Conservation (phyloP, 2,329 filamentous ascomycete species). For the Clarireedia paspali region DNA sequence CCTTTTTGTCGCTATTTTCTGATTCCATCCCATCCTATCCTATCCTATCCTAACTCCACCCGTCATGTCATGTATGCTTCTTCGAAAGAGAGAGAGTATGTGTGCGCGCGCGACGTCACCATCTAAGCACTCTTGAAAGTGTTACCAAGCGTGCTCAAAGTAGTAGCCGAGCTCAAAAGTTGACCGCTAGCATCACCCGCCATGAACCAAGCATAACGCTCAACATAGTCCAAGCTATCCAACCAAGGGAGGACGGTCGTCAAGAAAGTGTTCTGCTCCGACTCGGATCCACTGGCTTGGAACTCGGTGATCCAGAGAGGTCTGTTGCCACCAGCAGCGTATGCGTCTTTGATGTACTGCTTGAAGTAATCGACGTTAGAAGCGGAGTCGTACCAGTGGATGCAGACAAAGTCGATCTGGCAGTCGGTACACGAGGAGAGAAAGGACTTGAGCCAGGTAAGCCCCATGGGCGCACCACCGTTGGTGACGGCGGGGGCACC, state of each 20-base stretch:
- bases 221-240: constrained; percentile 27
- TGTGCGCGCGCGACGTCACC: too few species aligned
- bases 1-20: too few species aligned
- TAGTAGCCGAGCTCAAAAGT: background rate
- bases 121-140: constrained; percentile 3
- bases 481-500: constrained; percentile 43
- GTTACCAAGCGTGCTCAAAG: constrained; percentile 1
- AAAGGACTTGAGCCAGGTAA: constrained; percentile 38
- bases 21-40: background rate
- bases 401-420: constrained; percentile 37
- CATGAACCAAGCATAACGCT: constrained; percentile 11
- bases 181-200: background rate
- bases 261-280: constrained; percentile 32
- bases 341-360: constrained; percentile 33
- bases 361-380: constrained; percentile 35
- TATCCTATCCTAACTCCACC: background rate
- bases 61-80: too few species aligned
- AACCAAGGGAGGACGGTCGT: constrained; percentile 35
- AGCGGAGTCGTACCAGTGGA: constrained; percentile 39
- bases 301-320: constrained; percentile 40
- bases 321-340: constrained; percentile 22
- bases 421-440: constrained; percentile 34
- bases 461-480: constrained; percentile 33
- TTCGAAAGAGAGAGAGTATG: too few species aligned
- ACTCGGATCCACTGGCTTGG: constrained; percentile 24